Evolutionary conservation across 768 basidiomycete species (phyloP).

Genomic region (Hypholoma fasciculare): DNA sequence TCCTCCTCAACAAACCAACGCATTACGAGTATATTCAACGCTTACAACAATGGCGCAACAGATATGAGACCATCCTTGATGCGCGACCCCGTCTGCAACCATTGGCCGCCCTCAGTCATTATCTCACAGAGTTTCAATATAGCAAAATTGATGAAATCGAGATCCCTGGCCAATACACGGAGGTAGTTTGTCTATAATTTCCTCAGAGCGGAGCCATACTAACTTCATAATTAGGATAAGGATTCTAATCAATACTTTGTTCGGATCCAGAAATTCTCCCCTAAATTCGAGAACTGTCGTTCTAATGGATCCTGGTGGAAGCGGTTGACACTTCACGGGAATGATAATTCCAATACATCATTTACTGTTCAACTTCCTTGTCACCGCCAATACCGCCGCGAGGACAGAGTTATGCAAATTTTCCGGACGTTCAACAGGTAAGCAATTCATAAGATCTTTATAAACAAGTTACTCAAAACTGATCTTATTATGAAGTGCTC

Average conservation of each 20-base stretch:
- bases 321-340: conserved; percentile 87
- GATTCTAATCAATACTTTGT: conserved; percentile 91
- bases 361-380: conserved; percentile 92
- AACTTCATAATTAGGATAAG: conserved; percentile 66
- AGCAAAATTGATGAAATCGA: conserved; percentile 97
- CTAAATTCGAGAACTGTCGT: conserved; percentile 88
- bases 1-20: conserved; percentile 74
- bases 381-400: conserved; percentile 81
- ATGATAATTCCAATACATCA: conserved; percentile 84
- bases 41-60: conserved; percentile 92
- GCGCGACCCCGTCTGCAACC: conserved; percentile 80
- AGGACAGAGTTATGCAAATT: conserved; percentile 89
- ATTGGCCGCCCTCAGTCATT: conserved; percentile 85
- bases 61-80: conserved; percentile 84
- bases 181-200: conserved; percentile 47
- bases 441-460: conserved; percentile 15
- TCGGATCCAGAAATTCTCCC: conserved; percentile 86
- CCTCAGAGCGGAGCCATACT: neutral
- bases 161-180: conserved; percentile 97
- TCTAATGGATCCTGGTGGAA: conserved; percentile 86
- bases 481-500: conserved; percentile 48
- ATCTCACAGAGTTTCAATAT: conserved; percentile 97
- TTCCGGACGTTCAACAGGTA: conserved; percentile 95
- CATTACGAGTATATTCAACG: conserved; percentile 86
- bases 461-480: neutral